Conservation (phyloP, 23 red algal species). For the Gracilaria gracilis region DNA sequence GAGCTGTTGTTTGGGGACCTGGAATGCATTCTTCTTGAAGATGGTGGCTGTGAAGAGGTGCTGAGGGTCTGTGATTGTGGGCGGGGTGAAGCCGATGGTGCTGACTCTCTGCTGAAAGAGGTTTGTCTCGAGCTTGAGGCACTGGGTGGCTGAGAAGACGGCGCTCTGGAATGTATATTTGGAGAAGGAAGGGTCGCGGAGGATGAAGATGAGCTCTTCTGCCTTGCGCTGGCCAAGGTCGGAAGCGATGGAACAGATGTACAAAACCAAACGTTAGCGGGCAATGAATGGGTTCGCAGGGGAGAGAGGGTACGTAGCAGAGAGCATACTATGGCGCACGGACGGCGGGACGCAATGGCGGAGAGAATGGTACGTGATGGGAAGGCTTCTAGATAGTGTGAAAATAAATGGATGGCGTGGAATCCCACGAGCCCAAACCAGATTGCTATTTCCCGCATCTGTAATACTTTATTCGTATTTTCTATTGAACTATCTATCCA, state of each 20-base stretch:
- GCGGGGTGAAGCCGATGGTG: conserved; percentile 1
- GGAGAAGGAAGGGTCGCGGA: neutral
- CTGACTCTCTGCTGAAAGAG: neutral
- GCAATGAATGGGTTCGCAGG: neutral
- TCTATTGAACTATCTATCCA: too few species aligned
- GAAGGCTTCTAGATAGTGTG: neutral
- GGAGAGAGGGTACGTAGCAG: neutral
- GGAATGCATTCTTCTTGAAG: neutral
- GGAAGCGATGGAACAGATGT: too few species aligned
- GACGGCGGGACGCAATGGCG: too few species aligned
- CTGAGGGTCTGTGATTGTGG: neutral
- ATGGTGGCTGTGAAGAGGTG: neutral
- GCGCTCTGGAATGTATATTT: neutral
- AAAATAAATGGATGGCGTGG: too few species aligned
- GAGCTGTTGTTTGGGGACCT: conserved; percentile 1
- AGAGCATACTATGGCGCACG: too few species aligned
- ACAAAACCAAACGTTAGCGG: neutral
- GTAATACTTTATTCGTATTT: too few species aligned
- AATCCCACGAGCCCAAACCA: too few species aligned
- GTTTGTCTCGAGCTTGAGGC: too few species aligned
- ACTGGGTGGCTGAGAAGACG: neutral
- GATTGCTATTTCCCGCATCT: too few species aligned
- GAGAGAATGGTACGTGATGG: too few species aligned
- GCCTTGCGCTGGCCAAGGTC: too few species aligned
- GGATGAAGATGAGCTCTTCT: too few species aligned